Base-by-base conservation (phyloP, 108 stramenopile genomes). In the Bacterosira constricta region DNA sequence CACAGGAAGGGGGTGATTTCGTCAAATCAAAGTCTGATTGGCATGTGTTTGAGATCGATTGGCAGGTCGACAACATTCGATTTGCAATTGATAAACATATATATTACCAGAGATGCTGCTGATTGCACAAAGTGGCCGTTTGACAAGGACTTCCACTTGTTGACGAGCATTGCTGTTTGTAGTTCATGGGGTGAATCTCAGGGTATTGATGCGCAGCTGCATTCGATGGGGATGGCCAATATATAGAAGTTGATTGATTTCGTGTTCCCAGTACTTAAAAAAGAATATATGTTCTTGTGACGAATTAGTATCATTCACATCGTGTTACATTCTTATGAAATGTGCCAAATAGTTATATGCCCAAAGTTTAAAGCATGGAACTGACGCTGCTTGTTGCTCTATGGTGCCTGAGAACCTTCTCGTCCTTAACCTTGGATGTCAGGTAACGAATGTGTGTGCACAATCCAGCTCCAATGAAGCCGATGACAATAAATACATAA, bases 371-470 rank as follows among this genome's bases (percentile, higher is more conserved):
- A 6, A 81, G 39, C 68, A 81, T 76, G 18, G 80, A 81, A 36
- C 70, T 59, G 12, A 81, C 75, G 44, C 80, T 81, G 35, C 80
- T 81, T 31, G 69, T 75, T 18, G 55, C 67, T 13, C 80, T 70
- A 66, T 81, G 80, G 34, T 81, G 80, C 49, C 56, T 69, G 4
- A 81, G 53, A 55, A 54, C 74, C 59, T 70, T 71, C 37, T 81
- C 80, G 36, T 75, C 80, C 59, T 75, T 61, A 34, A 77, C 69
- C 29, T 65, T 76, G 1, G 70, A 75, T 18, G 80, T 81, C 25
- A 81, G 69, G 58, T 71, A 81, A 10, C 75, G 63, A 56, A 81
- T 69, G 23, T 77, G 74, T 10, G 80, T 71, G 54, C 75, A 70
- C 9, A 81, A 52, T 7, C 41, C 52, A 26, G 75, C 80, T 3